Conservation (phyloP, 768 basidiomycete genomes). For the Hygrophorus russula region DNA sequence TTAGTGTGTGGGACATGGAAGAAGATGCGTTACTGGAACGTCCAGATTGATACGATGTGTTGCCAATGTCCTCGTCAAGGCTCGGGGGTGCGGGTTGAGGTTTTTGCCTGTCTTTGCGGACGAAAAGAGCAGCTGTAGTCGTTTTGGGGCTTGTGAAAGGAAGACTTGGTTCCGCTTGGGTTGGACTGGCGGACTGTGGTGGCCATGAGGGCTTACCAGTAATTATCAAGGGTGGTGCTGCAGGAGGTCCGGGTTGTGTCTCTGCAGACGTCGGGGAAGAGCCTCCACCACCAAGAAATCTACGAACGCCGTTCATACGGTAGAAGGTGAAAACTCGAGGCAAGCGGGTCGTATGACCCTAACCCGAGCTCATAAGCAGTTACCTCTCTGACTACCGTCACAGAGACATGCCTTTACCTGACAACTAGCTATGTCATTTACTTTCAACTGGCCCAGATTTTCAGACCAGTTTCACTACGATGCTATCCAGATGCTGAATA, state of each 20-base stretch:
- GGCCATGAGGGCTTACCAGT: conserved; percentile 31
- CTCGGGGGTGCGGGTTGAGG: conserved; percentile 13
- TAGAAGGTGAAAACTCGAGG: background rate
- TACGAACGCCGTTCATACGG: conserved; percentile 64
- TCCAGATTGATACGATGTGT: conserved; percentile 15
- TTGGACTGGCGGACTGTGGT: conserved; percentile 27
- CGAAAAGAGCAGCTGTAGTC: conserved; percentile 31
- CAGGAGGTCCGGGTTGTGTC: conserved; percentile 9
- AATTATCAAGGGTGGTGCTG: conserved; percentile 16
- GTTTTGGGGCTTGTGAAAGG: conserved; percentile 23
- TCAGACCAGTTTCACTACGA: conserved; percentile 94
- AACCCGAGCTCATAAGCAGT: conserved; percentile 1
- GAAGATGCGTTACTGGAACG: conserved; percentile 11
- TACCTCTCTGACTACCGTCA: background rate
- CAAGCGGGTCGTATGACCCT: background rate
- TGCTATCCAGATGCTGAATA: conserved; percentile 94
- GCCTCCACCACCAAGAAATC: conserved; percentile 40
- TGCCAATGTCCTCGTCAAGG: conserved; percentile 14
- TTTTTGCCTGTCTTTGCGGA: conserved; percentile 42
- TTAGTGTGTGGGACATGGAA: background rate
- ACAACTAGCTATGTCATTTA: conserved; percentile 56
- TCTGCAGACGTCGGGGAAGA: conserved; percentile 19
- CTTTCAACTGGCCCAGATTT: conserved; percentile 95
- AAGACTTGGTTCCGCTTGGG: conserved; percentile 16
- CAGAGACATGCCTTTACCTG: background rate